Base-by-base conservation (phyloP, 805 yeast species). In the Ogataea paraovalis region DNA sequence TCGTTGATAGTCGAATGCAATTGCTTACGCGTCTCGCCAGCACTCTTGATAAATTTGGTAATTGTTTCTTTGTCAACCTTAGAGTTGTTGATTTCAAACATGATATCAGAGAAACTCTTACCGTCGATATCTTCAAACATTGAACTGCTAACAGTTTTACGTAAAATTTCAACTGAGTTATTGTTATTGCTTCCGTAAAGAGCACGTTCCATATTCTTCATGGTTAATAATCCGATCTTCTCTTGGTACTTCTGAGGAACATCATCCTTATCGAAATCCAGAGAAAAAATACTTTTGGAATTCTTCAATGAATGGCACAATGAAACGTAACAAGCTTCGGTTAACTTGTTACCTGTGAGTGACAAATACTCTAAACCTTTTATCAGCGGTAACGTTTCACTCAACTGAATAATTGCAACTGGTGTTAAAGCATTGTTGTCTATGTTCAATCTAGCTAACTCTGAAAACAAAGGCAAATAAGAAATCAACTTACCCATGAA, bases 151-250 rank as follows among this genome's bases (percentile, higher is more conserved):
- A 23, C 36, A 18, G 48, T 7, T 2, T 44, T 42, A 4, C 36
- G 27, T 9, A 25, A 19, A 9, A 22, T 16, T 22, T 23, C 10
- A 28, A 37, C 8, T 43, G 41, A 23, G 45, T 42, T 4, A 28
- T 22, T 36, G 12, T 40, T 46, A 8, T 36, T 38, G 14, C 51
- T 40, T 3, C 54, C 63, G 47, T 74, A 73, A 46, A 83, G 66
- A 44, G 75, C 71, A 20, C 68, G 63, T 56, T 85, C 89, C 84
- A 90, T 83, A 64, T 91, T 91, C 57, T 85, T 78, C 83, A 91
- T 83, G 42, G 94, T 78, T 56, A 85, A 82, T 39, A 87, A 74
- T 1, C 95, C 94, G 49, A 90, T 78, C 57, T 82, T 78, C 38
- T 89, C 86, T 57, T 79, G 81, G 53, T 84, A 74, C 43, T 75